These are phyloP conservation scores for Phytophthora cryptogea DNA, from an alignment of 352 stramenopile genomes.

Conservation along the genomic window DNA sequence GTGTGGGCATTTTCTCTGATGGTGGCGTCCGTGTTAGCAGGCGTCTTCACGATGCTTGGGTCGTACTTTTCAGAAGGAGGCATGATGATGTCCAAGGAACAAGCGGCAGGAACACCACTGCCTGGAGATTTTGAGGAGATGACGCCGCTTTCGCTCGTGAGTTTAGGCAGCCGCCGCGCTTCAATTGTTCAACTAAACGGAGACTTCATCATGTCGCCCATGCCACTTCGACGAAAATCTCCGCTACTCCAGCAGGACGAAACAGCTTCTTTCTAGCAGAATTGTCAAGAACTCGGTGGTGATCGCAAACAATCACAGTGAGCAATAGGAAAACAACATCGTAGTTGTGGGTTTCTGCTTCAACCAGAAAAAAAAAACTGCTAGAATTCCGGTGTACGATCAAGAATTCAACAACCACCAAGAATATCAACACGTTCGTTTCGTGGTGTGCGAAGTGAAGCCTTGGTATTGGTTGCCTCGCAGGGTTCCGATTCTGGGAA, in stretches of 20 bases:
- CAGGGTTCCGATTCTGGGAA: too few species aligned
- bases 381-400: too few species aligned
- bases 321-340: too few species aligned
- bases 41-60: background rate
- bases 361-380: too few species aligned
- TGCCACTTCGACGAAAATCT: slow-evolving; percentile 8
- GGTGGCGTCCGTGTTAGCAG: background rate
- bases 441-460: too few species aligned
- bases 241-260: slow-evolving; percentile 7
- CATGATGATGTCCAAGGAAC: slow-evolving; percentile 6
- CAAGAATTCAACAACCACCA: too few species aligned
- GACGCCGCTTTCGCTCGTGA: slow-evolving; percentile 47
- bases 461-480: too few species aligned
- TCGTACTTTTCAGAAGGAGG: slow-evolving; percentile 4
- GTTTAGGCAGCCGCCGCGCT: slow-evolving; percentile 14
- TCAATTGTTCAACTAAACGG: slow-evolving; percentile 22
- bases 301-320: too few species aligned
- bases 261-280: slow-evolving; percentile 3
- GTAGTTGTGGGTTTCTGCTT: too few species aligned
- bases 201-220: slow-evolving; percentile 22
- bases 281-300: too few species aligned
- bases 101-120: slow-evolving; percentile 6
- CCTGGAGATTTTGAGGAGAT: slow-evolving; percentile 25
- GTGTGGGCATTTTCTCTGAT: background rate
- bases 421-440: too few species aligned